phyloP scores from a whole-genome alignment of 1,284 basidiomycete species.

The Tilletia walkeri region DNA sequence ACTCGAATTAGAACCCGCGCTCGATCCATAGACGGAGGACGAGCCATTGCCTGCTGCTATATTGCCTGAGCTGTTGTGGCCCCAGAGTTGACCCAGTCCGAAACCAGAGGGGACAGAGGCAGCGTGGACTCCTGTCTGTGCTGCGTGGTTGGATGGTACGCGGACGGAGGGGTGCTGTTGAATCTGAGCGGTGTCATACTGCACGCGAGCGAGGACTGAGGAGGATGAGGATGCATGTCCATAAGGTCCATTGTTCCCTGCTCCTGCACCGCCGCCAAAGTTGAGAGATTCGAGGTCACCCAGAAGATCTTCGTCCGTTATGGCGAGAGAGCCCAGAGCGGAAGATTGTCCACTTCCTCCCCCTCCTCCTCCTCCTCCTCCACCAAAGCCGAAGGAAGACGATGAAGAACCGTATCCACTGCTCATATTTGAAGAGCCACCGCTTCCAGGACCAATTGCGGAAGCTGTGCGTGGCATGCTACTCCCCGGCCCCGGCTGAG shows the following conservation, averaged over 20 bases:
- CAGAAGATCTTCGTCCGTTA: slow-evolving; percentile 42
- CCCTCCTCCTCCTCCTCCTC: background rate
- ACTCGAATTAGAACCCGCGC: slow-evolving; percentile 17
- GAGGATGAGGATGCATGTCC: slow-evolving; percentile 4
- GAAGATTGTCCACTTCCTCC: background rate
- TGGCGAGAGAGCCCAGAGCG: slow-evolving; percentile 31
- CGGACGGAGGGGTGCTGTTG: slow-evolving; percentile 19
- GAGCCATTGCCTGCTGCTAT: slow-evolving; percentile 4
- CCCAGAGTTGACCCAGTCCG: slow-evolving; percentile 24
- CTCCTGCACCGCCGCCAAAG: slow-evolving; percentile 21
- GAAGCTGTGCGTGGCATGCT: too few species aligned
- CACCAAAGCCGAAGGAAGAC: background rate
- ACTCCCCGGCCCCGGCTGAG: background rate
- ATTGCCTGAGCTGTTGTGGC: background rate
- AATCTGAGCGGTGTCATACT: slow-evolving; percentile 17
- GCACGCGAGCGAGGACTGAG: slow-evolving; percentile 10
- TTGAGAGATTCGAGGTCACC: slow-evolving; percentile 30
- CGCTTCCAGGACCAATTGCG: too few species aligned
- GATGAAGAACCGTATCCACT: background rate
- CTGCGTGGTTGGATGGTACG: slow-evolving; percentile 25
- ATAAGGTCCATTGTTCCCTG: background rate
- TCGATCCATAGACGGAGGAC: slow-evolving; percentile 9
- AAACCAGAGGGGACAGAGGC: slow-evolving; percentile 40
- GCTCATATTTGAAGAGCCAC: too few species aligned
- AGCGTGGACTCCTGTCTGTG: slow-evolving; percentile 27